Percentiles rank a stretch among this genome's conserved stretches.
Conservation (phyloP, 1,284 basidiomycete species). For the Kwoniella shivajii region DNA sequence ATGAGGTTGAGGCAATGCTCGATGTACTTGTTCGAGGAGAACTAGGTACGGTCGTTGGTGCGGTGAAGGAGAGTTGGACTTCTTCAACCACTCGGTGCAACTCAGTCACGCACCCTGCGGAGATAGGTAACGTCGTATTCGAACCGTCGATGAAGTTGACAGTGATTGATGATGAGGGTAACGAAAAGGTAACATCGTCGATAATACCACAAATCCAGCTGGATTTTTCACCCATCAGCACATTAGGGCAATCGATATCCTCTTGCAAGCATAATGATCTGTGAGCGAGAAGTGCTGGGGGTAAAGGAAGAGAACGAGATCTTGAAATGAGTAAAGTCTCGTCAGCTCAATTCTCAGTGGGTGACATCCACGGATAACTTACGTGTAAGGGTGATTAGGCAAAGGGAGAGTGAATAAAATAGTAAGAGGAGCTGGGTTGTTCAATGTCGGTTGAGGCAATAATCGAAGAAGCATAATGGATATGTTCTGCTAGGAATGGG, state of each 20-base stretch:
- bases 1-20: slow-evolving; percentile 24
- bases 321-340: slow-evolving; percentile 46
- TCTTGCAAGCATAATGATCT: slow-evolving; percentile 49
- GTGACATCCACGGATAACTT: slow-evolving; percentile 17
- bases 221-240: slow-evolving; percentile 53
- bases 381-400: slow-evolving; percentile 59
- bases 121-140: slow-evolving; percentile 38
- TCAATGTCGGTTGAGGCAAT: slow-evolving; percentile 58
- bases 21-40: slow-evolving; percentile 30
- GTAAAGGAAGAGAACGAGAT: slow-evolving; percentile 49
- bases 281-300: slow-evolving; percentile 52
- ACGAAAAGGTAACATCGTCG: slow-evolving; percentile 53
- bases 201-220: slow-evolving; percentile 53
- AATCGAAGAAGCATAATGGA: slow-evolving; percentile 69
- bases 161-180: slow-evolving; percentile 37
- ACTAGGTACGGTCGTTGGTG: slow-evolving; percentile 26
- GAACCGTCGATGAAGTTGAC: slow-evolving; percentile 51
- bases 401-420: slow-evolving; percentile 72
- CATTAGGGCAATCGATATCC: slow-evolving; percentile 51
- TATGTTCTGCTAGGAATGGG: not conserved
- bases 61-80: slow-evolving; percentile 49
- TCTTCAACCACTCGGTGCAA: slow-evolving; percentile 49
- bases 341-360: slow-evolving; percentile 53
- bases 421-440: slow-evolving; percentile 62
- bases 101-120: slow-evolving; percentile 27